Evolutionary conservation across 2,329 filamentous ascomycete genomes (phyloP), one percentile per base, ranked within the genome.

Genomic region (Trichoderma arundinaceum): DNA sequence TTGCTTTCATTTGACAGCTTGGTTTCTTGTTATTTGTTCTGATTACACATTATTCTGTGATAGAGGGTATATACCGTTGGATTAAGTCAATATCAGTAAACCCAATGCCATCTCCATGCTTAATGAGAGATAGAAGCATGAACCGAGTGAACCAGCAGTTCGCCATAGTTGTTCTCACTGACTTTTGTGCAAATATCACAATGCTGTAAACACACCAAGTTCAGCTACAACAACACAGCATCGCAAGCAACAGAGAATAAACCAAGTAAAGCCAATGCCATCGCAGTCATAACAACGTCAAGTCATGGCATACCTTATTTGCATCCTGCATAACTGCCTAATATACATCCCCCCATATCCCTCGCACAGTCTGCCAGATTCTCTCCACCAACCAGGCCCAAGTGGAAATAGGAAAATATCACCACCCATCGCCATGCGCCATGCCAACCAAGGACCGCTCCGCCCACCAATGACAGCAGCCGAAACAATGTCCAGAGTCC

Each of bases 391-490:
- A 51, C 46, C 53, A 48, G 54, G 60, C 49, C 65, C 62, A 65
- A 46, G 59, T 63, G 59, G 48, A 64, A 57, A 49, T 64, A 56
- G 39, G 54, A 54, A 65, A 64, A 59, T 61, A 56, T 65, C 61
- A 56, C 56, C 60, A 54, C 56, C 54, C 62, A 44, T 67, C 65
- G 65, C 65, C 65, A 51, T 67, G 63, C 65, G 65, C 65, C 65
- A 49, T 67, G 51, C 60, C 65, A 67, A 65, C 60, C 65, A 67
- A 65, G 65, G 65, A 65, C 61, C 48, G 54, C 61, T 64, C 65
- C 65, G 65, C 65, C 65, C 65, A 67, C 65, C 61, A n/a, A 65
- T 49, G n/a, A 65, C 53, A 67, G 60, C 44, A 67, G 53, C 41
- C 46, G 54, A 48, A 60, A 59, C 65, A 67, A 60, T 64, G 53